Evolutionary conservation across 2,329 filamentous ascomycete species (phyloP).

Genomic region (Fusarium citri): DNA sequence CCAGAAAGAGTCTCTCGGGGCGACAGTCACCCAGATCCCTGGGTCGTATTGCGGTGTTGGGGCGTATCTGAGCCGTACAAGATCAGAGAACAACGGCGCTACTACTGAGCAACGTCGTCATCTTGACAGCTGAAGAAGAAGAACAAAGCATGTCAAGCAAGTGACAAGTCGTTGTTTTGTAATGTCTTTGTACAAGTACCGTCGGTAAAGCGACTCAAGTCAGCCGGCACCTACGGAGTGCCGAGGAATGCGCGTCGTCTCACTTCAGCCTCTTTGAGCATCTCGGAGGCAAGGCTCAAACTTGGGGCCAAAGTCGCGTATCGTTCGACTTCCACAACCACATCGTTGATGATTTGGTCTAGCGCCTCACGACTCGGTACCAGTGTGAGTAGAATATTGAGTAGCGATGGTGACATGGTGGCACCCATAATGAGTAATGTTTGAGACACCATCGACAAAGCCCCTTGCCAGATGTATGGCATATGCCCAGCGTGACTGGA

Average conservation of each 20-base stretch:
- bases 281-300: slow-evolving; percentile 79
- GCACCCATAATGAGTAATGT: slow-evolving; percentile 86
- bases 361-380: slow-evolving; percentile 70
- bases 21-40: slow-evolving; percentile 8
- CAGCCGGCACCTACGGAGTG: slow-evolving; percentile 49
- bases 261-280: slow-evolving; percentile 82
- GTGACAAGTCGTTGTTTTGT: neutral
- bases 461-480: slow-evolving; percentile 88
- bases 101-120: slow-evolving; percentile 1
- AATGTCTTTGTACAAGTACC: neutral
- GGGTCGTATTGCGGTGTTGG: slow-evolving; percentile 4
- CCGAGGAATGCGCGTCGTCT: slow-evolving; percentile 73
- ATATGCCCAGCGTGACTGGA: slow-evolving; percentile 81
- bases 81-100: neutral
- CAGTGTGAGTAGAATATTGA: slow-evolving; percentile 69
- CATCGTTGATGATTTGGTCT: slow-evolving; percentile 81
- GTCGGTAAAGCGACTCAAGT: neutral
- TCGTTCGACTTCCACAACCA: slow-evolving; percentile 79
- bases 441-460: slow-evolving; percentile 84
- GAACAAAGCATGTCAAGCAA: neutral
- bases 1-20: slow-evolving; percentile 21
- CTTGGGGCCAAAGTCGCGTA: slow-evolving; percentile 82
- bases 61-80: neutral
- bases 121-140: neutral
- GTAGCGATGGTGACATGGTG: slow-evolving; percentile 80